phyloP scores from a whole-genome alignment of 2,329 filamentous ascomycete genomes.

The Chaetoscypha palmicola region DNA sequence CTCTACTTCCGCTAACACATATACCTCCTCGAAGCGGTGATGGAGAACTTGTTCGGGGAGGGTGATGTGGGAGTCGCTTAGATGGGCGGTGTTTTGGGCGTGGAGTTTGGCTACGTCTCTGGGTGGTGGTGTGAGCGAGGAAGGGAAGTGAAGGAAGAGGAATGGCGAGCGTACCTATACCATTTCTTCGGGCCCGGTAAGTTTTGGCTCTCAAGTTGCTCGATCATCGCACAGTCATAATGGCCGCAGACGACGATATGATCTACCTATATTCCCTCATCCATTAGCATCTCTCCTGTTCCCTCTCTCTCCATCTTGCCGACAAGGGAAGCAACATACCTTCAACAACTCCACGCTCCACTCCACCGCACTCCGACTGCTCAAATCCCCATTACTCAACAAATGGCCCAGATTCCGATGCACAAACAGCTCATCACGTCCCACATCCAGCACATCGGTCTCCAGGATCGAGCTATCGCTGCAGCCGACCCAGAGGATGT shows the following conservation, averaged over 20 bases:
- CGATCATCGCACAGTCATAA: constrained; percentile 47
- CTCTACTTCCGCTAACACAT: constrained; percentile 51
- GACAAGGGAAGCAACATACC: constrained; percentile 33
- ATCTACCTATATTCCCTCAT: constrained; percentile 38
- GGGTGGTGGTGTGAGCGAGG: background rate
- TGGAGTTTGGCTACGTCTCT: constrained; percentile 23
- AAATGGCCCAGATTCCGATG: constrained; percentile 67
- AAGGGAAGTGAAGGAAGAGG: constrained; percentile 5
- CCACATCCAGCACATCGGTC: constrained; percentile 53
- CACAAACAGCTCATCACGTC: constrained; percentile 61
- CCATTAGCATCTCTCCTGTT: background rate
- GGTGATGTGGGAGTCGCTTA: constrained; percentile 4
- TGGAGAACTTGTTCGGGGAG: constrained; percentile 36
- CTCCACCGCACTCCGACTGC: constrained; percentile 53
- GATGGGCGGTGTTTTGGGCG: constrained; percentile 11
- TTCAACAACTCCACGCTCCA: constrained; percentile 56
- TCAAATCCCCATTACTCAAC: constrained; percentile 53
- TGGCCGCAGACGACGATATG: constrained; percentile 50
- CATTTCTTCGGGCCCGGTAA: constrained; percentile 37
- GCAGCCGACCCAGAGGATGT: constrained; percentile 62
- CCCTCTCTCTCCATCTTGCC: background rate
- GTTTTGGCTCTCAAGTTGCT: constrained; percentile 1
- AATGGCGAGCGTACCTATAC: constrained; percentile 36
- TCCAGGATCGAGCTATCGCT: constrained; percentile 60
- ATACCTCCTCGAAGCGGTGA: constrained; percentile 52